A percentile compares a stretch with the other conserved stretches of the same genome.
These are phyloP conservation scores for Saccharomyces pastorianus DNA, from an alignment of 1,139 yeast species.

Conservation along the genomic window DNA sequence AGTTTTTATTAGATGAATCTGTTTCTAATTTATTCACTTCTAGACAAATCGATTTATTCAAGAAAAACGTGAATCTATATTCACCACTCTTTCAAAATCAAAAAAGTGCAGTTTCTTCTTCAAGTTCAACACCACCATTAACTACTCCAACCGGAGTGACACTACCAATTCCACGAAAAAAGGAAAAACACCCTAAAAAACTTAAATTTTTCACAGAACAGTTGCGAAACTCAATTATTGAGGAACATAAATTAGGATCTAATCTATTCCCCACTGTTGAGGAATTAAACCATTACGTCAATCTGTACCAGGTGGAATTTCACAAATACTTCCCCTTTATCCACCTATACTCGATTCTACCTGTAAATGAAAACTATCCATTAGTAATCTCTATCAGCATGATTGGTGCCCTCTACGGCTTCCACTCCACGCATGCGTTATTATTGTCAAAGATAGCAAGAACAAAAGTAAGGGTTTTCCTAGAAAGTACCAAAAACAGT, in stretches of 20 bases:
- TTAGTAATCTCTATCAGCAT: slow-evolving; percentile 77
- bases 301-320: slow-evolving; percentile 64
- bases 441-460: slow-evolving; percentile 72
- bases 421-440: slow-evolving; percentile 71
- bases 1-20: slow-evolving; percentile 3
- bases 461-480: slow-evolving; percentile 64
- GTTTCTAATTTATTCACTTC: slow-evolving; percentile 41
- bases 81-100: slow-evolving; percentile 11
- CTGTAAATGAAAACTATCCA: slow-evolving; percentile 59
- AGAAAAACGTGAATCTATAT: slow-evolving; percentile 30
- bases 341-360: slow-evolving; percentile 61
- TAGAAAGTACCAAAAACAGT: slow-evolving; percentile 52
- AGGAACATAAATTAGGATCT: slow-evolving; percentile 41
- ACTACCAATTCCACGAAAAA: neutral
- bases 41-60: slow-evolving; percentile 53
- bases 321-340: slow-evolving; percentile 77
- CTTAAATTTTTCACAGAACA: slow-evolving; percentile 39
- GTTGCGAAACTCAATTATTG: slow-evolving; percentile 47
- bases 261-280: slow-evolving; percentile 65
- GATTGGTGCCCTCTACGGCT: slow-evolving; percentile 79
- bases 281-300: slow-evolving; percentile 69
- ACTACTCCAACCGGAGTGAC: slow-evolving; percentile 3
- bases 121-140: slow-evolving; percentile 20
- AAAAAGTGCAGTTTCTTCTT: slow-evolving; percentile 4
- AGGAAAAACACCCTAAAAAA: slow-evolving; percentile 3